Conservation (phyloP, 1,284 basidiomycete species). For the Sanghuangporus sanghuang region DNA sequence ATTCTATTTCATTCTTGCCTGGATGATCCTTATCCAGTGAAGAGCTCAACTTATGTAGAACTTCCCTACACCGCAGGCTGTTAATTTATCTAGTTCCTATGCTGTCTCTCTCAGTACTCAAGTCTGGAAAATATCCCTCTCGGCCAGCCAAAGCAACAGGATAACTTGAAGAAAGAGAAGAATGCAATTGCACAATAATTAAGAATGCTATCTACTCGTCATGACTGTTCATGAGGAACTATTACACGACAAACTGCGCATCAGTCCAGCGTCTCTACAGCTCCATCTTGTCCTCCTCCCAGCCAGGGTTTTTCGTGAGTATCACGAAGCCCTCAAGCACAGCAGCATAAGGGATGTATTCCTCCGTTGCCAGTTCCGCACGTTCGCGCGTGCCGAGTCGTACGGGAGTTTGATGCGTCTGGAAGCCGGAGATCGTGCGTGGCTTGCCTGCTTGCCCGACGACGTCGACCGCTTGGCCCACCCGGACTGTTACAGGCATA, state of each 20-base stretch:
- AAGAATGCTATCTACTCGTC: constrained; percentile 3
- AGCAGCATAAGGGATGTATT: constrained; percentile 87
- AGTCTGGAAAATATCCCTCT: neutral
- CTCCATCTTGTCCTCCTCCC: constrained; percentile 79
- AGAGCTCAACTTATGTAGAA: neutral
- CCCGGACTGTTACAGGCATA: constrained; percentile 88
- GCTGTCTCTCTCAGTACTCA: neutral
- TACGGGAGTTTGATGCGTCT: constrained; percentile 95
- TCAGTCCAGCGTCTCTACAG: constrained; percentile 33
- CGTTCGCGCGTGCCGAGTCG: constrained; percentile 91
- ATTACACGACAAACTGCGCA: neutral
- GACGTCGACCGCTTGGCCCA: constrained; percentile 91
- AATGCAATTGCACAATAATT: constrained; percentile 6
- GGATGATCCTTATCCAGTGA: constrained; percentile 92
- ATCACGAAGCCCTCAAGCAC: constrained; percentile 90
- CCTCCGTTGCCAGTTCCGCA: constrained; percentile 94
- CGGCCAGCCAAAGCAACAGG: neutral
- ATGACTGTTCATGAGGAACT: neutral
- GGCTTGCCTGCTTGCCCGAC: constrained; percentile 91
- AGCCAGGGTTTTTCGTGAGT: constrained; percentile 82
- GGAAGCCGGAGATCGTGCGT: constrained; percentile 90
- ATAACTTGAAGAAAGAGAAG: neutral
- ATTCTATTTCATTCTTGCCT: constrained; percentile 83
- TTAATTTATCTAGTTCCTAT: no score
- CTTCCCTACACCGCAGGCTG: no score